Conservation (phyloP, 1,284 basidiomycete genomes). For the Chondrostereum purpureum region DNA sequence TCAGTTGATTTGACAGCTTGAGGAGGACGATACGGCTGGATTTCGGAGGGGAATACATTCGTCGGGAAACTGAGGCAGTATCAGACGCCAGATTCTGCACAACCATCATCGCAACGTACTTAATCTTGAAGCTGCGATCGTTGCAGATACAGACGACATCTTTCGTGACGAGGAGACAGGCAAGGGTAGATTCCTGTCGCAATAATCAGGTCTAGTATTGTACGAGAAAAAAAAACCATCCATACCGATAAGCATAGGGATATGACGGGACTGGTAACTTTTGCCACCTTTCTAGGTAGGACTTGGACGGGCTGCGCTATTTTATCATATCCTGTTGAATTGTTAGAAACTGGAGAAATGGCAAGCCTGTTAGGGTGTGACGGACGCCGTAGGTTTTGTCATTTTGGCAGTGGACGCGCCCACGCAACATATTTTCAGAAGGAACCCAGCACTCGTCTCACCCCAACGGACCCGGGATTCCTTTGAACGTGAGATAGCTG, state of each 20-base stretch:
- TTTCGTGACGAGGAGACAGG: constrained; percentile 64
- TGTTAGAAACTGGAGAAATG: neutral
- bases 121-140: constrained; percentile 70
- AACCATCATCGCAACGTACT: constrained; percentile 34
- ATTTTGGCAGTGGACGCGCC: neutral
- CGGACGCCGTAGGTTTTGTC: no score
- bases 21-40: constrained; percentile 74
- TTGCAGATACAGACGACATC: constrained; percentile 86
- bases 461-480: no score
- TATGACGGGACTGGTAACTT: constrained; percentile 63
- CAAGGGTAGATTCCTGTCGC: constrained; percentile 74
- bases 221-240: constrained; percentile 42
- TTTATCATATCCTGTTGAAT: constrained; percentile 74
- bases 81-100: constrained; percentile 11
- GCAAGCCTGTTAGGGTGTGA: neutral
- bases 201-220: constrained; percentile 8
- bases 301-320: constrained; percentile 73
- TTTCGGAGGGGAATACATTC: constrained; percentile 65
- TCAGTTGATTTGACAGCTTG: constrained; percentile 63
- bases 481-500: no score
- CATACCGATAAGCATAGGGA: constrained; percentile 46
- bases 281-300: constrained; percentile 78
- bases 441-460: no score
- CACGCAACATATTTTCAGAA: no score
- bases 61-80: constrained; percentile 53